These are phyloP conservation scores for Thelephora ganbajun DNA, from an alignment of 768 basidiomycete species.

Conservation along the genomic window DNA sequence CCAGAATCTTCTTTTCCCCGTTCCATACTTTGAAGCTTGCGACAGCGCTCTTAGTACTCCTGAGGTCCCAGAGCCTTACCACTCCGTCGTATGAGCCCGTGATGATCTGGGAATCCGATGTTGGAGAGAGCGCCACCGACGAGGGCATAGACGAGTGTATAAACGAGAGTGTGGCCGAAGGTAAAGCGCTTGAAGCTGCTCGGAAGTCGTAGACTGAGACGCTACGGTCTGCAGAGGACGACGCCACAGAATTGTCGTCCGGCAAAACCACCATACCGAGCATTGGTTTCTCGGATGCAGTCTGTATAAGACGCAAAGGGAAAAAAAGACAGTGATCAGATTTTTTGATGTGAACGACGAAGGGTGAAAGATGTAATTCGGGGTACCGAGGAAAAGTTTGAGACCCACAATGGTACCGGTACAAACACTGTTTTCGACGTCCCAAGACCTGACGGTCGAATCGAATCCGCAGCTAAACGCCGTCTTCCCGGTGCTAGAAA, in stretches of 20 bases:
- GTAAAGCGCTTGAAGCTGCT: conserved; percentile 18
- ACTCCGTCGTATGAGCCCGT: conserved; percentile 71
- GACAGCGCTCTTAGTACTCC: conserved; percentile 52
- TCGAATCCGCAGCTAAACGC: conserved; percentile 82
- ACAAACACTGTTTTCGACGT: conserved; percentile 65
- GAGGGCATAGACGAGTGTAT: conserved; percentile 56
- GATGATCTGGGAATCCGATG: conserved; percentile 36
- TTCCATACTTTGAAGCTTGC: conserved; percentile 51
- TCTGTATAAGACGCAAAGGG: conserved; percentile 22
- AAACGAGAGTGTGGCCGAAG: conserved; percentile 29
- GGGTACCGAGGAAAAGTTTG: not conserved
- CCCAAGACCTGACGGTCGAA: conserved; percentile 84
- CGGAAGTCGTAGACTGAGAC: conserved; percentile 62
- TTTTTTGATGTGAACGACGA: no score
- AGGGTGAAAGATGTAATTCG: not conserved
- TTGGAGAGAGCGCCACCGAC: conserved; percentile 26
- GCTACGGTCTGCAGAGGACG: conserved; percentile 63
- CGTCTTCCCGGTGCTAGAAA: conserved; percentile 20
- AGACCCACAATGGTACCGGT: conserved; percentile 49
- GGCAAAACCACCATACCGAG: conserved; percentile 39
- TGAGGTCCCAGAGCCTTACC: conserved; percentile 66
- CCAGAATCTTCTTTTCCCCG: conserved; percentile 40
- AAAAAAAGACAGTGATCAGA: not conserved
- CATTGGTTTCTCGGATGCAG: conserved; percentile 62
- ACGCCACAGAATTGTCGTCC: conserved; percentile 33